Percentiles rank a stretch among this genome's conserved stretches.
These are phyloP conservation scores for Clarireedia paspali DNA, from an alignment of 2,329 filamentous ascomycete species.

Conservation along the genomic window DNA sequence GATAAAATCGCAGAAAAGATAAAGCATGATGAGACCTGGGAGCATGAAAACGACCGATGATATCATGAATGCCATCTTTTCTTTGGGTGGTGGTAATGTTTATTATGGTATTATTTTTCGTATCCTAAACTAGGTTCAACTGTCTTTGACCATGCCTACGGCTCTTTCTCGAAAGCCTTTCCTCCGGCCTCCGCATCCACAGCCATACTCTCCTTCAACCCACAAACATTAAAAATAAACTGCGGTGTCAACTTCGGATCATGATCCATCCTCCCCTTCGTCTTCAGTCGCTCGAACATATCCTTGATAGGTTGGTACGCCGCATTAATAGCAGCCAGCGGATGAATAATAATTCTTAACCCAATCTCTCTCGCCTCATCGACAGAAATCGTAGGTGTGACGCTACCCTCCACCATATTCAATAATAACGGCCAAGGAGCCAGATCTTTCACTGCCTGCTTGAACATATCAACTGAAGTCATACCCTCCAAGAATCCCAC, in stretches of 20 bases:
- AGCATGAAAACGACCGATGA: no score
- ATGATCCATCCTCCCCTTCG: neutral
- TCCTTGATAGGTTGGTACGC: neutral
- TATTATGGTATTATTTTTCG: no score
- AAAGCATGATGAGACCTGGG: no score
- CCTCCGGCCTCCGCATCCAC: neutral
- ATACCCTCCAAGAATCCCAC: conserved; percentile 54
- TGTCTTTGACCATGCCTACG: no score
- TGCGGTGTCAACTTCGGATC: no score
- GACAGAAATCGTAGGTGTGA: conserved; percentile 44
- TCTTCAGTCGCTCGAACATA: neutral
- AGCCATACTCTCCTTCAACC: neutral
- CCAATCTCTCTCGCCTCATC: conserved; percentile 47
- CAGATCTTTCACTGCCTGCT: conserved; percentile 34
- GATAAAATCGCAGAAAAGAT: no score
- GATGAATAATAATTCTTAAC: conserved; percentile 50
- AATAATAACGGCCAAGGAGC: conserved; percentile 37
- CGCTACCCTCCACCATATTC: conserved; percentile 50
- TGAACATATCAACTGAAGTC: conserved; percentile 30
- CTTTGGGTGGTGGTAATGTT: no score
- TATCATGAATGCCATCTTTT: no score
- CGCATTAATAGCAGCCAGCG: neutral
- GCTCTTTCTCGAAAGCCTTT: neutral
- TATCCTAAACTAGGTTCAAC: no score
- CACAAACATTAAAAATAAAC: neutral